Conservation (phyloP, 2,329 filamentous ascomycete genomes). For the Scopulariopsis brevicaulis region DNA sequence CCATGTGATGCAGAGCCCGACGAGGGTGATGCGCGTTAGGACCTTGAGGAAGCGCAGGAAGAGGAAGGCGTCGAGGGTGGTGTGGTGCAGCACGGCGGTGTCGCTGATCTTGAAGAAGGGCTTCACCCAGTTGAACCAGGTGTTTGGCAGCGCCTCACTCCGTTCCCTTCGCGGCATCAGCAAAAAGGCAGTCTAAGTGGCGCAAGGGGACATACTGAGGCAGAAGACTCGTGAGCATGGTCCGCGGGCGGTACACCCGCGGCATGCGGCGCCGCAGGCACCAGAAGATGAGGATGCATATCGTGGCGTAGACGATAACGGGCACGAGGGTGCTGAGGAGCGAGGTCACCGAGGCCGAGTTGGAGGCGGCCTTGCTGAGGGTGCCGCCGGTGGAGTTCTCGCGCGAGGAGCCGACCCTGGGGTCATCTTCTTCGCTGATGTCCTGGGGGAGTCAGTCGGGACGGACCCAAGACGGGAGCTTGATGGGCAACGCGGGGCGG, state of each 20-base stretch:
- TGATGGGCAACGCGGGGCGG: not conserved
- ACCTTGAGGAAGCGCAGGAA: conserved; percentile 80
- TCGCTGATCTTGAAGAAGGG: conserved; percentile 56
- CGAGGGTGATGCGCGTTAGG: conserved; percentile 63
- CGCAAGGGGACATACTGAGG: conserved; percentile 28
- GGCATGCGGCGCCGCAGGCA: conserved; percentile 32
- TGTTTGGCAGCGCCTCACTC: conserved; percentile 41
- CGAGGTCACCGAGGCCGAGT: conserved; percentile 26
- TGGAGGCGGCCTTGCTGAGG: conserved; percentile 18
- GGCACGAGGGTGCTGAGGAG: conserved; percentile 42
- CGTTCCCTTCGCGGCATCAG: conserved; percentile 31
- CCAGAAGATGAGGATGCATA: conserved; percentile 41
- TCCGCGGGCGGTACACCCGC: conserved; percentile 44
- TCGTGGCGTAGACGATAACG: conserved; percentile 31
- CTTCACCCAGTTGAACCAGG: conserved; percentile 49
- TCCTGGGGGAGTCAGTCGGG: not conserved
- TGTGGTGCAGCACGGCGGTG: conserved; percentile 72
- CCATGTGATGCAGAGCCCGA: conserved; percentile 74
- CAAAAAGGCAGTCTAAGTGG: not conserved
- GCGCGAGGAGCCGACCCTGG: conserved; percentile 29
- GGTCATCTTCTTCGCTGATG: conserved; percentile 17
- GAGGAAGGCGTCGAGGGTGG: conserved; percentile 80
- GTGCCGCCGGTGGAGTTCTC: conserved; percentile 24
- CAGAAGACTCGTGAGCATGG: conserved; percentile 34
- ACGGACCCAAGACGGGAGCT: not conserved